phyloP scores from a whole-genome alignment of 805 yeast species.

The Schizosaccharomyces lindneri region DNA sequence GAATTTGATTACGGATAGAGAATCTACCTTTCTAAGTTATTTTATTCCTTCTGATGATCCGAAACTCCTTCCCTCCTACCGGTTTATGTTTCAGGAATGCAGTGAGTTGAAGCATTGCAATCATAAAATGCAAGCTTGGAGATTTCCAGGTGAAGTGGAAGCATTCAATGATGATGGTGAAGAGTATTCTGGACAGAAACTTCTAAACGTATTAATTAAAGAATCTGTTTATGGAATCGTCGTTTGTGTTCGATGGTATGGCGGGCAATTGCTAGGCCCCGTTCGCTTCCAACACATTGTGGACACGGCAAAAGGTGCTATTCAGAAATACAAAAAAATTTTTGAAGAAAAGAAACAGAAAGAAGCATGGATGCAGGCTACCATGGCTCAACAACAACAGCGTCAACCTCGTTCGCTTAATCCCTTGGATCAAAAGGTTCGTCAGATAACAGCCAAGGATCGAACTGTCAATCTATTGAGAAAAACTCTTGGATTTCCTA shows the following conservation, averaged over 20 bases:
- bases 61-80: background rate
- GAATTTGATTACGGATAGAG: background rate
- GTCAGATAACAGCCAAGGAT: background rate
- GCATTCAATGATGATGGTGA: constrained; percentile 2
- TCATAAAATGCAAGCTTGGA: constrained; percentile 2
- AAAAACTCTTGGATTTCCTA: background rate
- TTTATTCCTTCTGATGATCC: background rate
- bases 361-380: background rate
- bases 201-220: background rate
- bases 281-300: constrained; percentile 2
- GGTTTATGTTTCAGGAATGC: background rate
- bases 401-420: background rate
- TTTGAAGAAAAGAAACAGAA: background rate
- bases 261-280: constrained; percentile 2
- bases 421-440: background rate
- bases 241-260: background rate
- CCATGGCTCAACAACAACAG: background rate
- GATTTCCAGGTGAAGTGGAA: background rate
- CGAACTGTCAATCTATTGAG: background rate
- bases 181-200: background rate
- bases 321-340: background rate
- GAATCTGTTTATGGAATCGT: background rate
- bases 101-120: background rate
- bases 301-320: background rate
- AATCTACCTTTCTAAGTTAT: background rate